Evolutionary conservation across 108 stramenopile species (phyloP), one percentile per base, ranked within the genome.

Genomic region (Stephanodiscus minutulus): DNA sequence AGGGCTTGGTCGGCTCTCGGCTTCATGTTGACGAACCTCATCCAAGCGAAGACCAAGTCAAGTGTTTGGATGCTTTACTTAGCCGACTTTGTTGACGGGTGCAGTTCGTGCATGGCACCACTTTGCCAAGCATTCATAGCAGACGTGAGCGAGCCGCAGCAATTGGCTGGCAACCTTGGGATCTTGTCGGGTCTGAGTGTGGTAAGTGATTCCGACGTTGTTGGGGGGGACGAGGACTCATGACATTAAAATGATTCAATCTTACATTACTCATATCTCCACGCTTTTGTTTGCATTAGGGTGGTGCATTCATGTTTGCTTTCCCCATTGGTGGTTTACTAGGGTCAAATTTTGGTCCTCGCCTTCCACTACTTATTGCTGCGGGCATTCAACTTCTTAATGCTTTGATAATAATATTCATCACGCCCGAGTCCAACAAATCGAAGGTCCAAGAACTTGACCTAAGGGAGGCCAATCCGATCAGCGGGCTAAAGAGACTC

Each of bases 1-100:
- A 48, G 47, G 62, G 66, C 66, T 22, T 55, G 63, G 71, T 68
- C 66, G 21, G 49, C 72, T 3, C 27, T 68, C 28, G 72, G 72
- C 18, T 73, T 66, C 48, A 28, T 33, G 13, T 24, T 64, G 28
- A 73, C 72, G 27, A 68, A 66, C 33, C 9, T 68, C 15, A 53
- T 73, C 18, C 72, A 73, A 58, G 66, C 66, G 20, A 68, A 54
- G 22, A 64, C 71, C 8, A 67, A 66, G 0, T 33, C 31, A 33
- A 50, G 66, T 41, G 66, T 66, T 27, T 29, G 48, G 5, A 44
- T 41, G 43, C 24, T 73, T 15, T 73, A 66, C 56, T 27, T 68
- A 7, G 72, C 72, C 24, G 72, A 73, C 22, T 64, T 65, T 36
- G 55, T 73, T 48, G 72, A 73, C 37, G 72, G 72, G 0, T 52